These are phyloP conservation scores for Coemansia sp. DNA, from an alignment of 192 early-diverging fungal genomes.

Conservation along the genomic window DNA sequence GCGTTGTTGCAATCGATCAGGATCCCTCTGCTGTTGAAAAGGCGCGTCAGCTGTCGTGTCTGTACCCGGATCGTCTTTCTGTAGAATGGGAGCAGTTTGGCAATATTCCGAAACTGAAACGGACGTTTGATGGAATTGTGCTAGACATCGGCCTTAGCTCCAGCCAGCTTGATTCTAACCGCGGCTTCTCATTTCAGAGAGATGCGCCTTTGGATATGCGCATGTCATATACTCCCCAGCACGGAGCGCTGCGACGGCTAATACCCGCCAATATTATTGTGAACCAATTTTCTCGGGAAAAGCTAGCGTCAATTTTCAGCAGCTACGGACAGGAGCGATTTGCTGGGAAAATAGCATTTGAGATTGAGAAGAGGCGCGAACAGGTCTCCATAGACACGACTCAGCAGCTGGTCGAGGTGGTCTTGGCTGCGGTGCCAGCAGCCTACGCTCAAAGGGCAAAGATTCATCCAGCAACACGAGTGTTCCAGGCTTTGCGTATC, in stretches of 20 bases:
- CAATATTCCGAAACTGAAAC: conserved; percentile 35
- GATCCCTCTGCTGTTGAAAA: conserved; percentile 66
- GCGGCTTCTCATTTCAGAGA: conserved; percentile 70
- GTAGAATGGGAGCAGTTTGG: conserved; percentile 66
- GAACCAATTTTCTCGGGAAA: conserved; percentile 62
- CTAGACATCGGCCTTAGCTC: conserved; percentile 77
- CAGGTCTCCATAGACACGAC: conserved; percentile 60
- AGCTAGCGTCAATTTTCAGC: conserved; percentile 64
- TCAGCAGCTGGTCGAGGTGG: conserved; percentile 54
- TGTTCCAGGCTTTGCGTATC: conserved; percentile 66
- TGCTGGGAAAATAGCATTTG: conserved; percentile 60
- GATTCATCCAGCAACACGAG: conserved; percentile 58
- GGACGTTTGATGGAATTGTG: conserved; percentile 66
- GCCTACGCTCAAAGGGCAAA: conserved; percentile 34
- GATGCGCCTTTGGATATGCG: conserved; percentile 79
- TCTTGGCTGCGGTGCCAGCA: conserved; percentile 57
- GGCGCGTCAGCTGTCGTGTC: conserved; percentile 52
- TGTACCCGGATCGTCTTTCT: conserved; percentile 57
- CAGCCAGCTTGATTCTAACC: conserved; percentile 63
- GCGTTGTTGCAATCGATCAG: conserved; percentile 70
- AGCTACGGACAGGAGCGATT: conserved; percentile 68
- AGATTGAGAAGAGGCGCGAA: conserved; percentile 60
- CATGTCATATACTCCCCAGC: conserved; percentile 51
- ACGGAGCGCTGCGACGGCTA: conserved; percentile 28
- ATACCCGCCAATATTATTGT: conserved; percentile 66